These are phyloP conservation scores for Rhodotorula sp. DNA, from an alignment of 1,284 basidiomycete genomes.

Conservation along the genomic window DNA sequence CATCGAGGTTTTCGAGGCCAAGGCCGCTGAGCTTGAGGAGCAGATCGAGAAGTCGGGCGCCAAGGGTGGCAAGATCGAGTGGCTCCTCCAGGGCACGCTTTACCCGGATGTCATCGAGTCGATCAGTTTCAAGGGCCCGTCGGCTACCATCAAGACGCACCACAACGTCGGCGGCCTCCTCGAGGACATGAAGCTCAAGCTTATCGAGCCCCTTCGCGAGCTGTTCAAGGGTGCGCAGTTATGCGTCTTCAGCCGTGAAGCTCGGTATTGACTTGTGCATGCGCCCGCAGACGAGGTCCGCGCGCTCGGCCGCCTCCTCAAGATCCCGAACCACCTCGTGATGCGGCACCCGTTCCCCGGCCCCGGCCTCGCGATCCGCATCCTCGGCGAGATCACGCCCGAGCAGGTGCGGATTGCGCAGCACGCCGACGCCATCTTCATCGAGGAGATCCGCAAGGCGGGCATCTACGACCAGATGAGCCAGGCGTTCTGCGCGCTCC, in stretches of 20 bases:
- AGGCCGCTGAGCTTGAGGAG: slow-evolving; percentile 87
- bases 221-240: slow-evolving; percentile 82
- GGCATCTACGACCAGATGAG: slow-evolving; percentile 91
- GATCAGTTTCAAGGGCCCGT: slow-evolving; percentile 99
- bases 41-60: slow-evolving; percentile 65
- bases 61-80: slow-evolving; percentile 78
- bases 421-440: slow-evolving; percentile 93
- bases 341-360: slow-evolving; percentile 99
- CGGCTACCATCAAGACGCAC: slow-evolving; percentile 99
- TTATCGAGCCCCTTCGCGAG: slow-evolving; percentile 96
- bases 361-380: slow-evolving; percentile 97
- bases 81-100: slow-evolving; percentile 95
- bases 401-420: slow-evolving; percentile 95
- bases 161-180: slow-evolving; percentile 98
- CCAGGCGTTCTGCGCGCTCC: slow-evolving; percentile 93
- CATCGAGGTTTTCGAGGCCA: slow-evolving; percentile 94
- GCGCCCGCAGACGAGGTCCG: slow-evolving; percentile 82
- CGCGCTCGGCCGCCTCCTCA: slow-evolving; percentile 82
- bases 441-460: slow-evolving; percentile 93
- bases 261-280: neutral
- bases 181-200: slow-evolving; percentile 97
- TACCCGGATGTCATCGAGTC: slow-evolving; percentile 99
- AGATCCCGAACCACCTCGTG: slow-evolving; percentile 90
- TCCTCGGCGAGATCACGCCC: slow-evolving; percentile 89
- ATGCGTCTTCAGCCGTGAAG: neutral